phyloP scores from a whole-genome alignment of 768 basidiomycete species.

The Hygrocybe punicea region DNA sequence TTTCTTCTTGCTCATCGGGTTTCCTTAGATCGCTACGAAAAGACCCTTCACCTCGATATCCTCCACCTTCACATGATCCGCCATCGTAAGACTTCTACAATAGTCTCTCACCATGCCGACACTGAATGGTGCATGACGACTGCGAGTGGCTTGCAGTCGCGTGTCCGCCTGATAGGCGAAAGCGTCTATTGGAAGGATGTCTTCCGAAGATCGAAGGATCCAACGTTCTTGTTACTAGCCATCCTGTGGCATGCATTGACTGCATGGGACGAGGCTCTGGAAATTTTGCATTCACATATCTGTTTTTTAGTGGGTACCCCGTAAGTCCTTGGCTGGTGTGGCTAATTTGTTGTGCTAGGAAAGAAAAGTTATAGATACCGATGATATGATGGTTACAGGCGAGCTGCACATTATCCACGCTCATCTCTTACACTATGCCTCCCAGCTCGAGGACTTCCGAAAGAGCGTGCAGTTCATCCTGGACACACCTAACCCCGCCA shows the following conservation, averaged over 20 bases:
- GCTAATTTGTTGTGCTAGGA: conserved; percentile 36
- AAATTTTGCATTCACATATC: conserved; percentile 50
- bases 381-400: conserved; percentile 44
- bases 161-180: conserved; percentile 37
- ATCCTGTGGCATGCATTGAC: conserved; percentile 59
- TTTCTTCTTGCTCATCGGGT: conserved; percentile 4
- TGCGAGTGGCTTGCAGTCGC: conserved; percentile 34
- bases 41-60: conserved; percentile 23
- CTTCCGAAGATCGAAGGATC: conserved; percentile 42
- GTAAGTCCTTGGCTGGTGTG: no score
- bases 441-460: conserved; percentile 51
- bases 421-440: conserved; percentile 53
- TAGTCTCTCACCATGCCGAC: conserved; percentile 44
- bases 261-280: conserved; percentile 58
- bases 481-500: conserved; percentile 47
- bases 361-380: conserved; percentile 38
- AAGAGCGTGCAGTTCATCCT: conserved; percentile 50
- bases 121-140: conserved; percentile 32
- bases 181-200: conserved; percentile 48
- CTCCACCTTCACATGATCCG: conserved; percentile 58
- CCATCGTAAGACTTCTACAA: conserved; percentile 33
- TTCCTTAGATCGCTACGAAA: background rate
- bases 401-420: conserved; percentile 57
- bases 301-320: conserved; percentile 38
- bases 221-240: conserved; percentile 53